Evolutionary conservation across 345 rosid species (phyloP), one percentile per base, ranked within the genome.

Genomic region (Eutrema japonicum): DNA sequence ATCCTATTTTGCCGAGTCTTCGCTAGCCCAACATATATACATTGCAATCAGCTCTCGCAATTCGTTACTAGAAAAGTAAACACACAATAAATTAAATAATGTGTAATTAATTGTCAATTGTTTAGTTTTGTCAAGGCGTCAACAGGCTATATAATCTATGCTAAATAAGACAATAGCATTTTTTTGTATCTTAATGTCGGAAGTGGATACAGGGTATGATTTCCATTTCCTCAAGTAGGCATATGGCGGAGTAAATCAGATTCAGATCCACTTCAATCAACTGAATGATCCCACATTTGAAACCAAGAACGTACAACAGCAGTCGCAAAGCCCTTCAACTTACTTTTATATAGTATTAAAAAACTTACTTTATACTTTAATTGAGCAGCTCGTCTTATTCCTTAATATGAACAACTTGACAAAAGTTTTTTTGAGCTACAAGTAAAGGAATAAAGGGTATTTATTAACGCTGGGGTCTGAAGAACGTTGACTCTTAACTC

Each of bases 401-500:
- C 56, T 54, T 14, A 64, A 64, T 54, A 46, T 54, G 70, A 73
- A 62, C 69, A 51, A 30, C 37, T 62, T 42, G 42, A 16, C 32
- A 47, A 64, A 64, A 36, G 8, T 35, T 6, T 18, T 18, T 35
- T 38, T 69, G 73, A 56, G 12, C 43, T 33, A 66, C 12, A 45
- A 43, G 35, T 45, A 51, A 70, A 56, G 46, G 7, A 12, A 35
- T 64, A 71, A 60, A 60, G 67, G 30, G 66, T 11, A 36, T 26
- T 29, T 45, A 27, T 30, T n/a, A 70, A 70, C 45, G 38, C 5
- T 36, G 29, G 14, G 33, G 53, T 13, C 58, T 5, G 38, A 32
- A 29, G 43, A 71, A 29, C 40, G 3, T 61, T 62, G 62, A 63
- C 70, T 42, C 63, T 33, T 73, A 53, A 53, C 47, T 72, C 64